phyloP scores from a whole-genome alignment of 345 rosid genomes.

The Hibiscus trionum region DNA sequence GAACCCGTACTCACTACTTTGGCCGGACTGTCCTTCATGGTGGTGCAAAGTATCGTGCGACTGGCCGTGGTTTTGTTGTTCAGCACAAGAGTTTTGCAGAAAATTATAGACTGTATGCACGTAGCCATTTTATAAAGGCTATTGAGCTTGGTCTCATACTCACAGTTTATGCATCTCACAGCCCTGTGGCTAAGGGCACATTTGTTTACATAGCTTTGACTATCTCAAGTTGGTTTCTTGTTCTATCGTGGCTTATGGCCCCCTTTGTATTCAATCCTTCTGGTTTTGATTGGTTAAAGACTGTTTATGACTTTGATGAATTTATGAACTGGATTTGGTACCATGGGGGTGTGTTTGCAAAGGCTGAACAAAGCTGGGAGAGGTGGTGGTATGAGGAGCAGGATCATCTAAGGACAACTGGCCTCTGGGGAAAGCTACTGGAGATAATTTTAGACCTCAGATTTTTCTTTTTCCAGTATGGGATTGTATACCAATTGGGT shows the following conservation, averaged over 20 bases:
- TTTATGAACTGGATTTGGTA: constrained; percentile 79
- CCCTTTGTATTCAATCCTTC: constrained; percentile 74
- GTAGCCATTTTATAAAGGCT: constrained; percentile 67
- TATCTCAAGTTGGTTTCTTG: constrained; percentile 66
- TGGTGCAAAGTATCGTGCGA: constrained; percentile 9
- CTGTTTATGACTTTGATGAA: constrained; percentile 68
- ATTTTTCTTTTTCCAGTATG: constrained; percentile 64
- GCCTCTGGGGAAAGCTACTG: constrained; percentile 47
- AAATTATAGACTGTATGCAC: constrained; percentile 58
- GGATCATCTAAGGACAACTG: constrained; percentile 61
- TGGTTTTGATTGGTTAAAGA: constrained; percentile 56
- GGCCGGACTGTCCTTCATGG: constrained; percentile 11
- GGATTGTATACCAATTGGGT: constrained; percentile 55
- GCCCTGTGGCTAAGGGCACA: constrained; percentile 45
- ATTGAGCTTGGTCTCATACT: constrained; percentile 65
- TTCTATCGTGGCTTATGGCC: constrained; percentile 55
- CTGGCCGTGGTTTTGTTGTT: constrained; percentile 10
- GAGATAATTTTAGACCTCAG: constrained; percentile 62
- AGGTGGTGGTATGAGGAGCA: constrained; percentile 75
- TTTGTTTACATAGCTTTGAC: constrained; percentile 62
- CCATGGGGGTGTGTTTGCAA: constrained; percentile 53
- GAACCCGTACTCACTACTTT: constrained; percentile 8
- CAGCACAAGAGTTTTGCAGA: constrained; percentile 39
- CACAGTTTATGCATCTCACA: constrained; percentile 49
- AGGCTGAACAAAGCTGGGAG: constrained; percentile 74